Percentiles rank a stretch among this genome's conserved stretches.
These are phyloP conservation scores for Aspergillus udagawae DNA, from an alignment of 2,329 filamentous ascomycete species.

Conservation along the genomic window DNA sequence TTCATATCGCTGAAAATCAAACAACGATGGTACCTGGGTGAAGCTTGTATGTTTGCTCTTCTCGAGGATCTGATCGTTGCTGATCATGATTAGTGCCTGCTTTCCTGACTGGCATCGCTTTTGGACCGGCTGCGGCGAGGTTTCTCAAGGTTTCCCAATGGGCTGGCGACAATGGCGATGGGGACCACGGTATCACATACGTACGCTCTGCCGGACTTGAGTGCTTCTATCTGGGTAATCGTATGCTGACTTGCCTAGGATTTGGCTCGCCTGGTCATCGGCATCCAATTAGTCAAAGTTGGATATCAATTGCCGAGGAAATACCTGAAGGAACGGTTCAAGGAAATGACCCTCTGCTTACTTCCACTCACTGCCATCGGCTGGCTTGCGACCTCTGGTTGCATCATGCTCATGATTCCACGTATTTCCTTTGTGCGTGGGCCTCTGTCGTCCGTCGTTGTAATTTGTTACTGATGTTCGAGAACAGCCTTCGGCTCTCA, in stretches of 20 bases:
- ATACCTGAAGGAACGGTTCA: constrained; percentile 49
- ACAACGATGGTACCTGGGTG: constrained; percentile 38
- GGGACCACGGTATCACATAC: constrained; percentile 39
- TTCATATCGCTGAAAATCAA: constrained; percentile 35
- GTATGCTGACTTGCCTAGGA: constrained; percentile 28
- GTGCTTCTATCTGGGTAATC: neutral
- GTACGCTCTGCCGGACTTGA: constrained; percentile 22
- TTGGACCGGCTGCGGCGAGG: constrained; percentile 54
- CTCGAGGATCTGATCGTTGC: neutral
- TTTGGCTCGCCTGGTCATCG: constrained; percentile 57
- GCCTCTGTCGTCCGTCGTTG: neutral
- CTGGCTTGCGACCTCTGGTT: constrained; percentile 57
- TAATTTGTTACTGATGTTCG: neutral
- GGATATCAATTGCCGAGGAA: constrained; percentile 59
- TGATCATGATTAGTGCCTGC: constrained; percentile 47
- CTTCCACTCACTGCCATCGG: constrained; percentile 60
- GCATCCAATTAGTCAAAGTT: constrained; percentile 60
- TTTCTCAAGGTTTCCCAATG: constrained; percentile 47
- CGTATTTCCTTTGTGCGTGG: constrained; percentile 45
- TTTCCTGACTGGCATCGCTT: constrained; percentile 50
- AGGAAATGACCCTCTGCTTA: constrained; percentile 53
- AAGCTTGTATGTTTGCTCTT: constrained; percentile 29
- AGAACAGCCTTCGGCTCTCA: constrained; percentile 48
- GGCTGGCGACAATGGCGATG: constrained; percentile 30
- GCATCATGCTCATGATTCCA: constrained; percentile 53